Conservation (phyloP, 1,139 yeast genomes). For the Debaryomyces robertsiae region DNA sequence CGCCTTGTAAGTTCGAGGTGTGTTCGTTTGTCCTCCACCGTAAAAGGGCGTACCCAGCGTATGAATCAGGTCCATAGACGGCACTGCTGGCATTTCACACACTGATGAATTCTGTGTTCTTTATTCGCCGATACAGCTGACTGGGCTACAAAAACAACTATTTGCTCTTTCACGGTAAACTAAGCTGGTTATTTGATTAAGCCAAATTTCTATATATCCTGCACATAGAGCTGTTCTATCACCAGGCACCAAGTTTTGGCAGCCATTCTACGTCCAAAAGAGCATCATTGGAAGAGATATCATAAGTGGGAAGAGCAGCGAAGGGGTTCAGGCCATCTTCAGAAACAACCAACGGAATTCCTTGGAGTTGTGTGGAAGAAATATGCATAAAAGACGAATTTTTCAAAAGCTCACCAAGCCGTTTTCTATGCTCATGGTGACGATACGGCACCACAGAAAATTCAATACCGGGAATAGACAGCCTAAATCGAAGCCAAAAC, state of each 20-base stretch:
- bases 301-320: conserved; percentile 26
- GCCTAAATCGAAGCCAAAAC: conserved; percentile 33
- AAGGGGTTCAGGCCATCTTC: conserved; percentile 12
- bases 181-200: too few relatives aligned
- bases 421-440: conserved; percentile 18
- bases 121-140: not conserved
- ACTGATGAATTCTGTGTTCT: not conserved
- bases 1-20: conserved; percentile 25
- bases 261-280: conserved; percentile 22
- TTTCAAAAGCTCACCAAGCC: not conserved
- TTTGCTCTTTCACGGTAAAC: not conserved
- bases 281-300: conserved; percentile 12
- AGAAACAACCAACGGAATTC: conserved; percentile 11
- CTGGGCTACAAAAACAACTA: not conserved
- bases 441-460: conserved; percentile 25
- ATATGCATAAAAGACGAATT: not conserved
- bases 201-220: conserved; percentile 1
- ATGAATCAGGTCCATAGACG: conserved; percentile 15
- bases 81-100: conserved; percentile 3
- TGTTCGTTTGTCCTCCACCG: conserved; percentile 15
- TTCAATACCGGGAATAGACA: conserved; percentile 6
- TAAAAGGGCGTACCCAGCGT: conserved; percentile 16
- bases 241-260: conserved; percentile 21
- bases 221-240: conserved; percentile 10
- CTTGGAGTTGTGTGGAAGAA: not conserved